Conservation (phyloP, 495 filamentous ascomycete species). For the Lasiosphaeriaceae sp. region DNA sequence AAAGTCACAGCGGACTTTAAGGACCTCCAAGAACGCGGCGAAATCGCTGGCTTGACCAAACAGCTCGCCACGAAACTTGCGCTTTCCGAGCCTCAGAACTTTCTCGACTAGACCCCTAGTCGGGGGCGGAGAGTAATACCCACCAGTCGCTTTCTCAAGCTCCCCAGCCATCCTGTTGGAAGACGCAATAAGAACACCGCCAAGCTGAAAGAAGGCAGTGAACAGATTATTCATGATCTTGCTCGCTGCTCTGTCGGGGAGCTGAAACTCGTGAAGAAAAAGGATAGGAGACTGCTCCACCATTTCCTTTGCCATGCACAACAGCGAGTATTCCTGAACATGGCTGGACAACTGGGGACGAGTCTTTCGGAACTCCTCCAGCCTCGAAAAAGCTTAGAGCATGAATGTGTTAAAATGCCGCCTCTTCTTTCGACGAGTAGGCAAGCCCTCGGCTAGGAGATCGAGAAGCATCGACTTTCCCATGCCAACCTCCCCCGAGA, state of each 20-base stretch:
- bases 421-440: conserved; percentile 59
- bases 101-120: conserved; percentile 47
- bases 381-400: conserved; percentile 59
- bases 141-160: conserved; percentile 61
- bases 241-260: conserved; percentile 63
- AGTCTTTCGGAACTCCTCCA: conserved; percentile 54
- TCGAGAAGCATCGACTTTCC: conserved; percentile 71
- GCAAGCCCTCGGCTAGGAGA: conserved; percentile 63
- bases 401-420: conserved; percentile 79
- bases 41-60: conserved; percentile 60
- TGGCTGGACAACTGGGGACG: conserved; percentile 25
- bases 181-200: conserved; percentile 67
- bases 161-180: conserved; percentile 74
- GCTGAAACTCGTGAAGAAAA: conserved; percentile 72
- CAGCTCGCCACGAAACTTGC: conserved; percentile 27
- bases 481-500: conserved; percentile 69
- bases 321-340: conserved; percentile 54
- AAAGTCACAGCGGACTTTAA: conserved; percentile 65
- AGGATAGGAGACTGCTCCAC: conserved; percentile 63
- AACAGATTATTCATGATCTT: conserved; percentile 69
- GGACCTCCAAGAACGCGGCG: conserved; percentile 60
- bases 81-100: conserved; percentile 30
- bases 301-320: conserved; percentile 65
- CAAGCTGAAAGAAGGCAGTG: conserved; percentile 68
- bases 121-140: conserved; percentile 51